phyloP scores from a whole-genome alignment of 306 rosid genomes.

The Fragaria ananassa region DNA sequence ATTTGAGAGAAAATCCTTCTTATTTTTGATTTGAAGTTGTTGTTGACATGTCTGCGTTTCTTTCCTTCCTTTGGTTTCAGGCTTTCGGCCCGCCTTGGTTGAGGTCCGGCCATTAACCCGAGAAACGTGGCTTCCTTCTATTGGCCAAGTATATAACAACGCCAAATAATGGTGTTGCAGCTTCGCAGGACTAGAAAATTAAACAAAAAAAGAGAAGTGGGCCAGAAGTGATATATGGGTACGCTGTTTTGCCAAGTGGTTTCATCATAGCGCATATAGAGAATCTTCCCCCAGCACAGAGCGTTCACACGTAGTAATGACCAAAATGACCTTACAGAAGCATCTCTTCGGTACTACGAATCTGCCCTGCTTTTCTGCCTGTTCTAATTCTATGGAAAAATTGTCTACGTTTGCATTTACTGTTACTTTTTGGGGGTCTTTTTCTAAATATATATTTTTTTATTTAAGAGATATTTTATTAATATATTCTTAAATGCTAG shows the following conservation, averaged over 20 bases:
- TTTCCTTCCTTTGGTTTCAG: neutral
- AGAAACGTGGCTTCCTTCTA: neutral
- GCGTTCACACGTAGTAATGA: slow-evolving; percentile 31
- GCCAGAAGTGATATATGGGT: slow-evolving; percentile 1
- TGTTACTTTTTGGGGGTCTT: too few relatives aligned
- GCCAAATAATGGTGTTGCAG: neutral
- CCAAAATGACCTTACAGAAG: slow-evolving; percentile 11
- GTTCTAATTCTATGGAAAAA: neutral
- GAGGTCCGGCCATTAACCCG: neutral
- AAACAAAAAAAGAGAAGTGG: neutral
- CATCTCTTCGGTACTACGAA: neutral
- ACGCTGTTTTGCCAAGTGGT: neutral
- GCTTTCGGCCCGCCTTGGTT: neutral
- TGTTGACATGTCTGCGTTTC: neutral
- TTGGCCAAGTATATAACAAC: neutral
- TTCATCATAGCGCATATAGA: neutral
- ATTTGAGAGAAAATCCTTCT: neutral
- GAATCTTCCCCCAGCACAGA: slow-evolving; percentile 23
- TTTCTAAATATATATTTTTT: too few relatives aligned
- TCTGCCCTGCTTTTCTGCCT: neutral
- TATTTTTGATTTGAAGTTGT: neutral
- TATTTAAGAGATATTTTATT: too few relatives aligned
- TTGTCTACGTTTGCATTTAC: too few relatives aligned
- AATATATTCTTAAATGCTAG: too few relatives aligned
- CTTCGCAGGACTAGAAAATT: neutral